phyloP scores from a whole-genome alignment of 768 basidiomycete species.

The Lyophyllum decastes region DNA sequence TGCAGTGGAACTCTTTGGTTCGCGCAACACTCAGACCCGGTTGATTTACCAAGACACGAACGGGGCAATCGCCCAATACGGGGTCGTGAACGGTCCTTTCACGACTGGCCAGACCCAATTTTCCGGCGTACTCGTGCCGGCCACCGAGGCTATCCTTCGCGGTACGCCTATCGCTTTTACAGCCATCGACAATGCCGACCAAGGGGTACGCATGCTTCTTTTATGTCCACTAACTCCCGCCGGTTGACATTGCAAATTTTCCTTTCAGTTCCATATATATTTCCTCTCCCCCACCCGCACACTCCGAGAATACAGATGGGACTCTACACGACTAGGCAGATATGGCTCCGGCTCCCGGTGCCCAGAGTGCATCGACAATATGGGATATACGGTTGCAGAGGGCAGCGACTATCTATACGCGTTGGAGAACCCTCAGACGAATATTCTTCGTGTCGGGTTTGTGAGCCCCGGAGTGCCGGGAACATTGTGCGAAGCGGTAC shows the following conservation, averaged over 20 bases:
- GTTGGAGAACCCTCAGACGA: background rate
- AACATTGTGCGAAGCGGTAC: background rate
- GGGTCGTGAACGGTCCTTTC: background rate
- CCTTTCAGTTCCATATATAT: background rate
- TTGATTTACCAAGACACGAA: background rate
- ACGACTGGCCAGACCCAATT: background rate
- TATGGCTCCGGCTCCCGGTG: background rate
- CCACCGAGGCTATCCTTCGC: background rate
- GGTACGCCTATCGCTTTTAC: background rate
- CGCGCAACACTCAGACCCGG: background rate
- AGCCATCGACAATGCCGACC: background rate
- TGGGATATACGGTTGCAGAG: background rate
- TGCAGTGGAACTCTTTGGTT: background rate
- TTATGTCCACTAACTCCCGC: background rate
- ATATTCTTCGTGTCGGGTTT: background rate
- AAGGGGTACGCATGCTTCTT: background rate
- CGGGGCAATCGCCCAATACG: background rate
- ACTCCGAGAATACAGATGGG: background rate
- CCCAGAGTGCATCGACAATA: background rate
- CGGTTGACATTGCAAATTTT: background rate
- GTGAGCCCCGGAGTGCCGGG: background rate
- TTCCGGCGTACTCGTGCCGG: background rate
- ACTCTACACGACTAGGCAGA: background rate
- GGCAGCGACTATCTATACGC: background rate
- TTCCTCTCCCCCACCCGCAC: background rate